Percentiles rank a stretch among this genome's conserved stretches.
These are phyloP conservation scores for Exutisphaerella laricina DNA, from an alignment of 2,329 filamentous ascomycete species.

Conservation along the genomic window DNA sequence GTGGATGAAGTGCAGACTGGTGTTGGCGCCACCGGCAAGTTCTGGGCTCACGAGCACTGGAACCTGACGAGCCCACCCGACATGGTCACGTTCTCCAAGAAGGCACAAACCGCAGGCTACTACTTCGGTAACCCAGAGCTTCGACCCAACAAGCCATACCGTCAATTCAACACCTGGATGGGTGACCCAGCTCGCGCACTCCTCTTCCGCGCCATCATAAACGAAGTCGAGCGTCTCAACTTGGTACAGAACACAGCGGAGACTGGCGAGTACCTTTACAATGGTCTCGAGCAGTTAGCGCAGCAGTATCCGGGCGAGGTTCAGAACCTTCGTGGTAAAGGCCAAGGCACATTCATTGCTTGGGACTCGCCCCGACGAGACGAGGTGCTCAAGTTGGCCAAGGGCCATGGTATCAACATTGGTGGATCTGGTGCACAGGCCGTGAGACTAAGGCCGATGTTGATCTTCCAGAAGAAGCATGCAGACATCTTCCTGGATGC, in stretches of 20 bases:
- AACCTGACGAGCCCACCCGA: constrained; percentile 71
- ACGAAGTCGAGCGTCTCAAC: constrained; percentile 69
- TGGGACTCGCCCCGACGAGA: constrained; percentile 81
- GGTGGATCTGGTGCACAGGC: constrained; percentile 72
- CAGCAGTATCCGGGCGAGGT: constrained; percentile 70
- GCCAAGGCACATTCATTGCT: constrained; percentile 85
- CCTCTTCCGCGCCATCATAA: constrained; percentile 78
- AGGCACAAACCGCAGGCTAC: constrained; percentile 89
- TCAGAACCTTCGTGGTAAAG: constrained; percentile 78
- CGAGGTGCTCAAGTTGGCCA: constrained; percentile 71
- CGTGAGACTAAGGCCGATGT: constrained; percentile 79
- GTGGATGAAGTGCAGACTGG: constrained; percentile 94
- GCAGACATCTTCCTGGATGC: constrained; percentile 70
- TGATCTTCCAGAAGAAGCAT: constrained; percentile 88
- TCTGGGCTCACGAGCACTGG: constrained; percentile 98
- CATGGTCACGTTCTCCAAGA: constrained; percentile 94
- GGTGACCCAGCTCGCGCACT: constrained; percentile 80
- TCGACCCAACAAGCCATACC: constrained; percentile 85
- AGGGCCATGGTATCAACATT: constrained; percentile 78
- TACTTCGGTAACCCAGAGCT: constrained; percentile 78
- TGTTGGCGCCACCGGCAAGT: constrained; percentile 85
- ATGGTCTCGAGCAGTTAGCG: constrained; percentile 61
- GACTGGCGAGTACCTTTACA: constrained; percentile 73
- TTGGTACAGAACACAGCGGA: constrained; percentile 74
- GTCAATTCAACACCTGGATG: constrained; percentile 93